Conservation (phyloP, 805 yeast species). For the Lipomyces oligophaga region DNA sequence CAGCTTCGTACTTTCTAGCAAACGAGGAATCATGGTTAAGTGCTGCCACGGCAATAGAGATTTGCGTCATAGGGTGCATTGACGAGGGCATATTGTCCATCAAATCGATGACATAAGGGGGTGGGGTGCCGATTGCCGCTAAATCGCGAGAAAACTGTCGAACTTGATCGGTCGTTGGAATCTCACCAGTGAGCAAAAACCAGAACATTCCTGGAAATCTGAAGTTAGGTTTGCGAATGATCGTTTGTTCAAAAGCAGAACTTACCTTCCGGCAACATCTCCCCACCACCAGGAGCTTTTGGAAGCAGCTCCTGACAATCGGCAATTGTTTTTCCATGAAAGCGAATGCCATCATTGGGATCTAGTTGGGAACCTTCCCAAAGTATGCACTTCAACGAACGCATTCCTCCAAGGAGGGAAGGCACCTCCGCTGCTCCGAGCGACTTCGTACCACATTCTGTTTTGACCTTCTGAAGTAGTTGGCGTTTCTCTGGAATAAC, state of each 20-base stretch:
- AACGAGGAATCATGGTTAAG: constrained; percentile 67
- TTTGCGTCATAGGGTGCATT: constrained; percentile 82
- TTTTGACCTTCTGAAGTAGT: constrained; percentile 43
- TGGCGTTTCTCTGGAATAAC: constrained; percentile 47
- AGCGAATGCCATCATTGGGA: constrained; percentile 70
- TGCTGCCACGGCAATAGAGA: constrained; percentile 70
- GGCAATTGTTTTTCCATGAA: constrained; percentile 71
- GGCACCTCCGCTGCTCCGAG: constrained; percentile 48
- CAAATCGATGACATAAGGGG: constrained; percentile 57
- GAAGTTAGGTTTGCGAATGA: not conserved
- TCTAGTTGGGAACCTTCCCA: constrained; percentile 82
- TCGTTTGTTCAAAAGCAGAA: not conserved
- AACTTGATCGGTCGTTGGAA: constrained; percentile 60
- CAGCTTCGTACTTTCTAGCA: constrained; percentile 67
- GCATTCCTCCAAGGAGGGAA: constrained; percentile 65
- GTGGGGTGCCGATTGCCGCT: constrained; percentile 62
- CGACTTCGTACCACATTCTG: constrained; percentile 37
- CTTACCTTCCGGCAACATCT: constrained; percentile 64
- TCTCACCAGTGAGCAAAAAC: constrained; percentile 70
- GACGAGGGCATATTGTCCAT: constrained; percentile 61
- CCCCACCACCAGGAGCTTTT: constrained; percentile 49
- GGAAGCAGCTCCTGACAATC: constrained; percentile 68
- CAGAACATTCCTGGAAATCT: constrained; percentile 51
- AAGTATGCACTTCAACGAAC: constrained; percentile 67
- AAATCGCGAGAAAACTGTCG: constrained; percentile 55